phyloP scores from a whole-genome alignment of 2,329 filamentous ascomycete genomes.

The Microdochium bolleyi region DNA sequence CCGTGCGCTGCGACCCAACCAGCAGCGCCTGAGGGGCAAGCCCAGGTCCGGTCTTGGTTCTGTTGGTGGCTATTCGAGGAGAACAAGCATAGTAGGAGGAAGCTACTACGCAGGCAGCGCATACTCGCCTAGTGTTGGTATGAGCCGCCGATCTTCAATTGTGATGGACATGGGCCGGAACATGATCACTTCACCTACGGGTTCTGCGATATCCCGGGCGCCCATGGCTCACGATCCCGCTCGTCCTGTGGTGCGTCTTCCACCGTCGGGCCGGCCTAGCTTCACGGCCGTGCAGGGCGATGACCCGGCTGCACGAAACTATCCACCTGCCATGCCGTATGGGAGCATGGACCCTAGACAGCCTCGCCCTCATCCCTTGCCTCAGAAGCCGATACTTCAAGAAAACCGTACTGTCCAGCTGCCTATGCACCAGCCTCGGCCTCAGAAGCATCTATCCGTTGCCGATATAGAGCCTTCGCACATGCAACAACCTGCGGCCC shows the following conservation, averaged over 20 bases:
- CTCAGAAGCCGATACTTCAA: constrained; percentile 49
- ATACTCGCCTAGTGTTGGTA: constrained; percentile 80
- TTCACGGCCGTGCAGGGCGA: constrained; percentile 9
- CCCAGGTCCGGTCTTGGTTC: constrained; percentile 64
- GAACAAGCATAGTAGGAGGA: constrained; percentile 73
- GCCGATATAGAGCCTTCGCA: constrained; percentile 85
- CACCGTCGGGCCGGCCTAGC: constrained; percentile 44
- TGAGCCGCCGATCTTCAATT: constrained; percentile 82
- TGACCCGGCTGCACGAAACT: constrained; percentile 12
- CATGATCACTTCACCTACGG: constrained; percentile 70
- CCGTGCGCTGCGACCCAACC: constrained; percentile 84
- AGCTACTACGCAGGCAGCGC: constrained; percentile 62
- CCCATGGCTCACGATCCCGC: constrained; percentile 51
- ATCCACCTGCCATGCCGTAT: constrained; percentile 17
- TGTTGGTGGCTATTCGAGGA: constrained; percentile 61
- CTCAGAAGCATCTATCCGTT: constrained; percentile 89
- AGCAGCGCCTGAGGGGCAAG: constrained; percentile 70
- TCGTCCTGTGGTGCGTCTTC: constrained; percentile 76
- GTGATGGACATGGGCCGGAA: constrained; percentile 61
- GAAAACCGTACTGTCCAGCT: constrained; percentile 45
- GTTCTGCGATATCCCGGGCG: constrained; percentile 65
- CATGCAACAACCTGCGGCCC: constrained; percentile 37
- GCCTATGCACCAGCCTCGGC: constrained; percentile 89
- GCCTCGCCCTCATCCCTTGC: constrained; percentile 49
- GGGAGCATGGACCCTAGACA: constrained; percentile 46